phyloP scores from a whole-genome alignment of 352 stramenopile genomes.

The Phytophthora tentaculata region DNA sequence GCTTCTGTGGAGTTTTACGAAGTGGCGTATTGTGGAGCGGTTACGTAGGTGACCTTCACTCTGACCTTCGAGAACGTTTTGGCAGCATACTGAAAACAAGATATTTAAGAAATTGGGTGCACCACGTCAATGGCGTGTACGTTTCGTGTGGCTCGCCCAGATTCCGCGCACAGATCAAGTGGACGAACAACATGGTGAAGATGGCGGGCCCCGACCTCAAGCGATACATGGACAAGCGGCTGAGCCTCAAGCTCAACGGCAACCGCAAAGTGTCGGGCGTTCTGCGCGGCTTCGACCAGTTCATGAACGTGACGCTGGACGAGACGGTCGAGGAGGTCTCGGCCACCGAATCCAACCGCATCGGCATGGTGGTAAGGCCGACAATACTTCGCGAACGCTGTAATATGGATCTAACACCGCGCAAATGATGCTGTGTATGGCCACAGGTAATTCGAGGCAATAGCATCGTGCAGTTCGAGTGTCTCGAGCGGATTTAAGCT shows the following conservation, averaged over 20 bases:
- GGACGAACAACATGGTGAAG: constrained; percentile 64
- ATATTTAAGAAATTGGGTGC: background rate
- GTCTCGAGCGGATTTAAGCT: constrained; percentile 78
- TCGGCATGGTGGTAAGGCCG: constrained; percentile 92
- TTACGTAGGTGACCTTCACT: constrained; percentile 45
- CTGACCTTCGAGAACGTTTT: constrained; percentile 30
- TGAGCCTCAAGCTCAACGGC: constrained; percentile 95
- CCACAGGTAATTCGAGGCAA: constrained; percentile 87
- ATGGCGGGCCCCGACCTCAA: constrained; percentile 86
- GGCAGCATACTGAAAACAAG: constrained; percentile 23
- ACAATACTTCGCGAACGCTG: background rate
- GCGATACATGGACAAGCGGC: constrained; percentile 95
- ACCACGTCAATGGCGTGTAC: constrained; percentile 19
- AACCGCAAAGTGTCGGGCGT: constrained; percentile 94
- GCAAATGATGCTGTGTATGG: background rate
- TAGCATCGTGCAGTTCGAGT: constrained; percentile 92
- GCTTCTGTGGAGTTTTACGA: constrained; percentile 21
- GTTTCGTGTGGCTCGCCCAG: constrained; percentile 5
- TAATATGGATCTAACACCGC: background rate
- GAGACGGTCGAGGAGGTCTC: constrained; percentile 92
- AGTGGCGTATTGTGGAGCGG: constrained; percentile 15
- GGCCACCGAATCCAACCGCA: constrained; percentile 84
- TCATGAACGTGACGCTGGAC: constrained; percentile 97
- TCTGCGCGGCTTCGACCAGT: constrained; percentile 96
- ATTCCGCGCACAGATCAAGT: constrained; percentile 9